Percentiles rank a stretch among this genome's conserved stretches.
Conservation (phyloP, 305 asterid species). For the Fraxinus sp. region DNA sequence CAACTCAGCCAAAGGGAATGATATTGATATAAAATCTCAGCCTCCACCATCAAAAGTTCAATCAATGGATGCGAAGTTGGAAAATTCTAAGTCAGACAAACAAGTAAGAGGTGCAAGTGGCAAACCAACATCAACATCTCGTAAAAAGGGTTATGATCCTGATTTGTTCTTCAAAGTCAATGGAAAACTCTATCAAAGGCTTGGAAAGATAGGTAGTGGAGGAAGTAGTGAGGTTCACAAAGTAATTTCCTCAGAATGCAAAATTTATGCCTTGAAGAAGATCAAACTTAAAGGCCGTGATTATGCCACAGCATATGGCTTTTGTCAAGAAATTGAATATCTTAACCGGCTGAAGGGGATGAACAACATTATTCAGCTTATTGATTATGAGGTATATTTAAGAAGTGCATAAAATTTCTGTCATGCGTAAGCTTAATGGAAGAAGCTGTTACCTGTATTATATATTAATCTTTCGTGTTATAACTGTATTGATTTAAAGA, state of each 20-base stretch:
- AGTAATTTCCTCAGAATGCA: constrained; percentile 89
- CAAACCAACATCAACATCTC: constrained; percentile 66
- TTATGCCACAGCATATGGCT: constrained; percentile 91
- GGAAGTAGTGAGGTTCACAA: constrained; percentile 99
- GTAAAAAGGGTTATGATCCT: constrained; percentile 77
- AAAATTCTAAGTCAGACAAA: constrained; percentile 56
- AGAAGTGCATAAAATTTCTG: constrained; percentile 12
- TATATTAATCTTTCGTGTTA: not conserved
- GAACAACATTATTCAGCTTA: constrained; percentile 83
- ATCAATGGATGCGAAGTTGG: constrained; percentile 45
- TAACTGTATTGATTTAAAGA: not conserved
- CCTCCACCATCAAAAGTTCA: constrained; percentile 40
- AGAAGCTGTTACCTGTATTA: not conserved
- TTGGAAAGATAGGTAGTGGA: constrained; percentile 98
- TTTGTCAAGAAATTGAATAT: constrained; percentile 92
- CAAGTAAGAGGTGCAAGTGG: constrained; percentile 54
- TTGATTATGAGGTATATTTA: constrained; percentile 80
- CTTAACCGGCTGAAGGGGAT: constrained; percentile 76
- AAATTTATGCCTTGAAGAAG: constrained; percentile 84
- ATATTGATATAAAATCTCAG: constrained; percentile 39
- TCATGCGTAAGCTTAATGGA: not conserved
- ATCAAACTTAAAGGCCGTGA: constrained; percentile 98
- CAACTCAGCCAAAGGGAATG: constrained; percentile 41
- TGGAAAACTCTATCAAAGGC: constrained; percentile 92
- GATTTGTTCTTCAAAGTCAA: constrained; percentile 92